Base-by-base conservation (phyloP, 208 protist species). In the Leishmania arabica region DNA sequence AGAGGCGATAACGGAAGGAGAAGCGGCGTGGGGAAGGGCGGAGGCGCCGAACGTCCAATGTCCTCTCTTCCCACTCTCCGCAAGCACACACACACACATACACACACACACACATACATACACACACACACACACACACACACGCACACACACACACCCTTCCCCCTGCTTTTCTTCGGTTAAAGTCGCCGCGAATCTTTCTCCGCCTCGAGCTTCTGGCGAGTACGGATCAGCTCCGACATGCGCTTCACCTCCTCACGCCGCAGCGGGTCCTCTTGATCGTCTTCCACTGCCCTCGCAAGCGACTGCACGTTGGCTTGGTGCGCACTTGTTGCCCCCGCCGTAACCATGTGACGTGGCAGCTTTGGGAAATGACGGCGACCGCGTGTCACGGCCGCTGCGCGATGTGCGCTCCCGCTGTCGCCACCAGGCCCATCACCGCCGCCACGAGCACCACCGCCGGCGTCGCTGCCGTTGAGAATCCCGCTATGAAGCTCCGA, bases 191-290 rank as follows among this genome's bases (percentile, higher is more conserved):
- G 60, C 34, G 31, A 53, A 47, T 90, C 87, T 40, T 83, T 79
- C 72, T 87, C 83, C 51, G 76, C 24, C 15, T 87, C 84, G 27
- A 84, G 62, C n/a, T 64, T 68, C 70, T 92, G 86, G 0, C 89
- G 86, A 19, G 75, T 64, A 42, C 89, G 53, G 3, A 95, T 83
- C 37, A 84, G 49, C 40, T 82, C 85, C 3, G 91, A 89, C 82
- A 95, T 88, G 42, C 79, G 72, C 84, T 95, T 95, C 51, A 95
- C 88, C 75, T 95, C 90, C 13, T 89, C 89, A 17, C 91, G 88
- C 31, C 75, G 73, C 64, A 95, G 85, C 51, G 91, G 91, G 27
- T 92, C 91, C 78, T 83, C 84, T 42, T 80, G 74, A n/a, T 84
- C 81, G 15, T 53, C 77, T 2, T 47, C 60, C 40, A 49, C 45